A percentile compares a stretch with the other conserved stretches of the same genome.
Evolutionary conservation across 192 early-diverging fungal genomes (phyloP).

Genomic region (Umbelopsis sp.): DNA sequence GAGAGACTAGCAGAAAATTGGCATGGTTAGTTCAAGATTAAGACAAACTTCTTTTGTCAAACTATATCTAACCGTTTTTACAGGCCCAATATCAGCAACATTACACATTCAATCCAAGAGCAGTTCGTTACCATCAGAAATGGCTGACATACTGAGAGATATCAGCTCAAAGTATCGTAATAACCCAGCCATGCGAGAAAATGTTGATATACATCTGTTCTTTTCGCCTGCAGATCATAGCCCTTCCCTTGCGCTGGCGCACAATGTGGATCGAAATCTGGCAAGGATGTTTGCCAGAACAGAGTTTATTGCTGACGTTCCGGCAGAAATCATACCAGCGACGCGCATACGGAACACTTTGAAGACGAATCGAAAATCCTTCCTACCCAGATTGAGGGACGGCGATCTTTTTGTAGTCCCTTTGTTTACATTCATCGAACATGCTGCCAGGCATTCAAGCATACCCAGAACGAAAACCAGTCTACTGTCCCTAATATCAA

Average conservation of each 20-base stretch:
- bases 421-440: slow-evolving; percentile 47
- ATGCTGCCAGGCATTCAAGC: neutral
- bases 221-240: slow-evolving; percentile 34
- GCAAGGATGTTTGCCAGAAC: slow-evolving; percentile 56
- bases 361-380: slow-evolving; percentile 38
- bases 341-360: slow-evolving; percentile 38
- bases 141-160: slow-evolving; percentile 28
- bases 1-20: slow-evolving; percentile 50
- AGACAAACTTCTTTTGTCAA: neutral
- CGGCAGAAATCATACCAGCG: slow-evolving; percentile 46
- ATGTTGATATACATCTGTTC: slow-evolving; percentile 56
- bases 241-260: slow-evolving; percentile 37
- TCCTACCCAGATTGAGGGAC: slow-evolving; percentile 39
- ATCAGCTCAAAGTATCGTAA: slow-evolving; percentile 31
- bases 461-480: slow-evolving; percentile 42
- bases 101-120: slow-evolving; percentile 40
- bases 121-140: slow-evolving; percentile 12
- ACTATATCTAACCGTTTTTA: neutral
- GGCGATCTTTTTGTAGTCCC: slow-evolving; percentile 58
- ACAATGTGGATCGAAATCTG: slow-evolving; percentile 56
- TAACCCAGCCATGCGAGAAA: slow-evolving; percentile 38
- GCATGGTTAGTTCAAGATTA: slow-evolving; percentile 43
- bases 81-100: slow-evolving; percentile 58
- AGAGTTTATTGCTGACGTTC: slow-evolving; percentile 51
- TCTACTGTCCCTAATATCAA: slow-evolving; percentile 36